A percentile compares a stretch with the other conserved stretches of the same genome.
Conservation (phyloP, 176 grass and related monocot genomes). For the Poa pratensis region DNA sequence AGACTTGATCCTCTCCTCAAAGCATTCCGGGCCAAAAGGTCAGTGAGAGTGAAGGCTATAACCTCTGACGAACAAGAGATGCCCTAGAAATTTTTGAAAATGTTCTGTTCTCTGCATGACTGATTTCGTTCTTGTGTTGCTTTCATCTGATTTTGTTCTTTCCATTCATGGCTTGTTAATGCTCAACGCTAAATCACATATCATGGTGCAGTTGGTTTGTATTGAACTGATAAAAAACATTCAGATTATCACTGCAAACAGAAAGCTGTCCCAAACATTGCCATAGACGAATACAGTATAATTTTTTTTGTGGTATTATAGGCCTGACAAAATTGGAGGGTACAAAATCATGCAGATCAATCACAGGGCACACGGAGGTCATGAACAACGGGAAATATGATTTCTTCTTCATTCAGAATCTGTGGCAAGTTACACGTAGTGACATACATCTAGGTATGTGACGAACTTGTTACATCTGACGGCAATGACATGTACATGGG, state of each 20-base stretch:
- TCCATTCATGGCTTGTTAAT: neutral
- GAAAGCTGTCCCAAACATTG: neutral
- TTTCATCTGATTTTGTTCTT: neutral
- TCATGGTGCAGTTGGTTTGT: neutral
- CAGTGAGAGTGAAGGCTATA: neutral
- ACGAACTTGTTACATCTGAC: constrained; percentile 29
- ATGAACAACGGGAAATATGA: constrained; percentile 19
- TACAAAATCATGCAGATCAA: neutral
- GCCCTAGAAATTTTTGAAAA: neutral
- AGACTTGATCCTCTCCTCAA: neutral
- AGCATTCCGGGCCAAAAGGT: neutral
- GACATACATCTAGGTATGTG: constrained; percentile 7
- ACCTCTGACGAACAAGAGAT: neutral
- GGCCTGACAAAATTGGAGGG: neutral
- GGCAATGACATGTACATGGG: constrained; percentile 44
- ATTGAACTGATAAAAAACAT: neutral
- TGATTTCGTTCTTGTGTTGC: neutral
- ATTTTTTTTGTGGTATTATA: neutral
- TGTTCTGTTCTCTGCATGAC: neutral
- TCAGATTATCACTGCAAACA: neutral
- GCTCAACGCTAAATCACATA: neutral
- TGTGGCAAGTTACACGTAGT: constrained; percentile 30
- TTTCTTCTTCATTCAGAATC: constrained; percentile 35
- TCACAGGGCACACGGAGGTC: constrained; percentile 9
- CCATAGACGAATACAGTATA: neutral